Evolutionary conservation across 2,329 filamentous ascomycete genomes (phyloP).

Genomic region (Parascedosporium putredinis): DNA sequence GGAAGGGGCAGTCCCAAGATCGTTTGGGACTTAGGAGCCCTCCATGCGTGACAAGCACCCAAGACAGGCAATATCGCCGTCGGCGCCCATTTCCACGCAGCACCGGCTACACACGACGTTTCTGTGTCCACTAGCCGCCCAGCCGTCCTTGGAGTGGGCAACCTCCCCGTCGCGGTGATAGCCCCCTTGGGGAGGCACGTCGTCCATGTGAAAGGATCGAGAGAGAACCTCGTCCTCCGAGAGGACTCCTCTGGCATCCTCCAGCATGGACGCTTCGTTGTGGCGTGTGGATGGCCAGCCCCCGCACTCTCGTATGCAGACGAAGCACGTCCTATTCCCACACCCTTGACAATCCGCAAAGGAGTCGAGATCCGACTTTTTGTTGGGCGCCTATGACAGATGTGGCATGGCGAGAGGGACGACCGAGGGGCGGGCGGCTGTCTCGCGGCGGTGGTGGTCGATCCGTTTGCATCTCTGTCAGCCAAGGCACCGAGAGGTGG

Average conservation of each 20-base stretch:
- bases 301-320: constrained; percentile 57
- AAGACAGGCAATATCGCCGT: constrained; percentile 57
- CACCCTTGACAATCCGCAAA: constrained; percentile 56
- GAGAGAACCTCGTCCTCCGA: constrained; percentile 27
- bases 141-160: constrained; percentile 17
- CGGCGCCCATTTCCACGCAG: constrained; percentile 52
- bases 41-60: constrained; percentile 41
- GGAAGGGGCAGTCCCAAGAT: background rate
- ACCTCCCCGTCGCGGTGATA: background rate
- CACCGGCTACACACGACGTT: constrained; percentile 55
- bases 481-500: constrained; percentile 11
- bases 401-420: constrained; percentile 47
- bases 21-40: constrained; percentile 22
- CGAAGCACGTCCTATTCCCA: constrained; percentile 51
- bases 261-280: constrained; percentile 32
- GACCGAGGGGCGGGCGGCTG: background rate
- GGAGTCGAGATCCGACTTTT: constrained; percentile 54
- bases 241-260: constrained; percentile 14
- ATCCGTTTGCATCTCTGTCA: background rate
- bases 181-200: constrained; percentile 19
- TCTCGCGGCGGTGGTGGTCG: background rate
- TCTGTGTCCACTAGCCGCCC: constrained; percentile 33
- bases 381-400: constrained; percentile 55
- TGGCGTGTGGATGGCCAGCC: constrained; percentile 26
- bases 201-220: constrained; percentile 40